Evolutionary conservation across 2,329 filamentous ascomycete genomes (phyloP).

Genomic region (Shiraia sp.): DNA sequence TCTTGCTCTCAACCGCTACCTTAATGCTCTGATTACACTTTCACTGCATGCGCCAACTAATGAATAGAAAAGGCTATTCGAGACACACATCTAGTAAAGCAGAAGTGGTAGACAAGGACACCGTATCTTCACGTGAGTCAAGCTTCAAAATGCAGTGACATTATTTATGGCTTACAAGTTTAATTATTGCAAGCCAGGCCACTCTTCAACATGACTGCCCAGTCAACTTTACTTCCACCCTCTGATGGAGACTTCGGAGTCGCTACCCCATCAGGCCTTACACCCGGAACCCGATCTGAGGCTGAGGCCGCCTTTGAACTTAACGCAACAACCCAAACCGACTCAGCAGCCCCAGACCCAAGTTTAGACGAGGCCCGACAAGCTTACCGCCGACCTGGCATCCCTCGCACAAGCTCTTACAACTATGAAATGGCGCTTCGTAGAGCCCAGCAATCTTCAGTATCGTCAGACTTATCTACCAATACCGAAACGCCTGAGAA

Average conservation of each 20-base stretch:
- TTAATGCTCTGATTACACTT: no score
- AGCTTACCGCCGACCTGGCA: constrained; percentile 32
- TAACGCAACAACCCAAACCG: constrained; percentile 38
- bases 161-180: background rate
- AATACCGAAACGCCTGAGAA: constrained; percentile 15
- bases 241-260: constrained; percentile 24
- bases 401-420: constrained; percentile 29
- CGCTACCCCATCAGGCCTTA: constrained; percentile 39
- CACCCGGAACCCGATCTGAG: constrained; percentile 41
- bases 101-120: no score
- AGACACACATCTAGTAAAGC: no score
- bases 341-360: constrained; percentile 40
- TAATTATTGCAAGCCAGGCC: constrained; percentile 1
- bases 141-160: background rate
- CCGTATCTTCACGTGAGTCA: background rate
- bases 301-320: constrained; percentile 38
- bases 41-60: no score
- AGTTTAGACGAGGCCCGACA: constrained; percentile 28
- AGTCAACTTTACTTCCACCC: constrained; percentile 22
- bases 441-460: constrained; percentile 25
- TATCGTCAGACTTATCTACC: constrained; percentile 27
- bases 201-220: constrained; percentile 19
- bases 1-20: no score
- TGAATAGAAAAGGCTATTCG: no score
- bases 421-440: constrained; percentile 39